Evolutionary conservation across 176 grass and related monocot genomes (phyloP).

Genomic region (Carex kokanica): DNA sequence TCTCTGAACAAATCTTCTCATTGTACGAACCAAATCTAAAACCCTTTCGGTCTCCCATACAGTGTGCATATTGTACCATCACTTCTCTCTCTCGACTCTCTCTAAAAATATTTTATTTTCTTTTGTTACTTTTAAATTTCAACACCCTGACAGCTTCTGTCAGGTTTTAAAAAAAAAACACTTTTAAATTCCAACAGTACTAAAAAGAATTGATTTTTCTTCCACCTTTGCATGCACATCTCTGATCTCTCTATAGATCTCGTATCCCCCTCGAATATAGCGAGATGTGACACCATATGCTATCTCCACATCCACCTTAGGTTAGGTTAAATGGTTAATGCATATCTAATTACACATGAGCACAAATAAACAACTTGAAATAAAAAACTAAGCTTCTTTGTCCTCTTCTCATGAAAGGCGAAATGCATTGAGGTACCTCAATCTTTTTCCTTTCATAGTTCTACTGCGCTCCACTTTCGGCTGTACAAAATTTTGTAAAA

Average conservation of each 20-base stretch:
- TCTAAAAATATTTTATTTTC: neutral
- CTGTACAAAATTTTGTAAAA: slow-evolving; percentile 56
- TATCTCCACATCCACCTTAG: neutral
- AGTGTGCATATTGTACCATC: slow-evolving; percentile 1
- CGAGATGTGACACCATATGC: slow-evolving; percentile 23
- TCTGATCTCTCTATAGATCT: slow-evolving; percentile 17
- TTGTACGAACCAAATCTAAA: too few species aligned
- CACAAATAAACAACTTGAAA: slow-evolving; percentile 22
- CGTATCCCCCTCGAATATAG: slow-evolving; percentile 20
- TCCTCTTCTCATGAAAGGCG: slow-evolving; percentile 2
- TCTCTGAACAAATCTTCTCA: slow-evolving; percentile 7
- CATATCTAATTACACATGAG: neutral
- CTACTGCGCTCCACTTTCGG: slow-evolving; percentile 40
- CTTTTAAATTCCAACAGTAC: too few species aligned
- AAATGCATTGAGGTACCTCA: slow-evolving; percentile 14
- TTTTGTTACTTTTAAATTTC: neutral
- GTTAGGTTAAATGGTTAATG: neutral
- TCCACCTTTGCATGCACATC: neutral
- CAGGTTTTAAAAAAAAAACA: too few species aligned
- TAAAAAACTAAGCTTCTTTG: neutral
- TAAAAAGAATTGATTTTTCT: slow-evolving; percentile 6
- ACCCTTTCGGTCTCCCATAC: slow-evolving; percentile 19
- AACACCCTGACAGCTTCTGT: too few species aligned
- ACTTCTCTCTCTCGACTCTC: neutral
- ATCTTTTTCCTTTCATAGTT: slow-evolving; percentile 37